phyloP scores from a whole-genome alignment of 2,329 filamentous ascomycete species.

The Monosporascus sp. region DNA sequence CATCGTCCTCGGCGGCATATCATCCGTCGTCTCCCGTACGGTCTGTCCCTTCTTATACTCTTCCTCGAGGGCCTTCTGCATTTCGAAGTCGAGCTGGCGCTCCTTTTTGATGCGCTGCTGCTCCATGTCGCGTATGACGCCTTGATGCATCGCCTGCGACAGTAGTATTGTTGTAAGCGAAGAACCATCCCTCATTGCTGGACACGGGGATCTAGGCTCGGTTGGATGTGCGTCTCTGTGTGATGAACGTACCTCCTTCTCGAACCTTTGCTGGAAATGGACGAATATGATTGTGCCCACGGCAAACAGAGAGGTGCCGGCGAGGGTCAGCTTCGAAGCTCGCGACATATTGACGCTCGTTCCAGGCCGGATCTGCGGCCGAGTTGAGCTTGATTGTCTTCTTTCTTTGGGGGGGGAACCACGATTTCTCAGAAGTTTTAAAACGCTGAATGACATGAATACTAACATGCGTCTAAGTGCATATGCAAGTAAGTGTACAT shows the following conservation, averaged over 20 bases:
- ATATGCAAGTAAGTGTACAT: too few species aligned
- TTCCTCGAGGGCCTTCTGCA: constrained; percentile 78
- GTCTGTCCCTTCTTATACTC: constrained; percentile 88
- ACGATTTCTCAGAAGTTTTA: too few species aligned
- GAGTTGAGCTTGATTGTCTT: too few species aligned
- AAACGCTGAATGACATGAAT: too few species aligned
- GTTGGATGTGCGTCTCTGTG: background rate
- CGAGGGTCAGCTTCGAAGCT: constrained; percentile 80
- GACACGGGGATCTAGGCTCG: too few species aligned
- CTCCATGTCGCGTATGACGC: constrained; percentile 91
- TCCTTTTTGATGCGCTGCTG: constrained; percentile 87
- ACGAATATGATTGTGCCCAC: constrained; percentile 76
- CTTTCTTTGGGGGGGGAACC: too few species aligned
- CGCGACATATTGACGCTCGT: constrained; percentile 64
- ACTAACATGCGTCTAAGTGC: too few species aligned
- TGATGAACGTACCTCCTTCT: constrained; percentile 63
- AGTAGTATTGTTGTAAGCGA: background rate
- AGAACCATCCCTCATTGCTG: too few species aligned
- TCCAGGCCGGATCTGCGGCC: background rate
- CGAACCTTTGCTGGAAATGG: constrained; percentile 80
- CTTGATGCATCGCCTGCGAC: constrained; percentile 83
- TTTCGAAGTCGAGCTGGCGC: constrained; percentile 88
- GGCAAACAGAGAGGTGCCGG: constrained; percentile 71
- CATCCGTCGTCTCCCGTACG: constrained; percentile 40
- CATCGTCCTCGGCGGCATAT: constrained; percentile 10